Conservation (phyloP, 2,329 filamentous ascomycete species). For the Neonectria faginata region DNA sequence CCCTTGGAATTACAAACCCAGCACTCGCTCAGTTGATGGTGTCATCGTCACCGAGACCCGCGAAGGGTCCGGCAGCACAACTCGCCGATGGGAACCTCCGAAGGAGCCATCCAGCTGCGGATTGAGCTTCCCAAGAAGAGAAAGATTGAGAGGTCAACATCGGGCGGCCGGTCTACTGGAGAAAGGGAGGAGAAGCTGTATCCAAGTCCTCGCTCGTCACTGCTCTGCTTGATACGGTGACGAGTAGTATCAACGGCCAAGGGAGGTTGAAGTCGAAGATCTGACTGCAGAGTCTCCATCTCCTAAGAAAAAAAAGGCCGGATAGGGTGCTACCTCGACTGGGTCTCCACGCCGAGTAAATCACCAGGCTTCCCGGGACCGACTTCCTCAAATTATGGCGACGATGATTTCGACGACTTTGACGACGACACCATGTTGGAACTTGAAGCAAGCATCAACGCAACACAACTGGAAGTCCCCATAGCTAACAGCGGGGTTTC, state of each 20-base stretch:
- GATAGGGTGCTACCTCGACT: slow-evolving; percentile 34
- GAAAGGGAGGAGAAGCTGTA: slow-evolving; percentile 56
- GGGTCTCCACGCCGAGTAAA: slow-evolving; percentile 42
- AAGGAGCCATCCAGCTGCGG: slow-evolving; percentile 77
- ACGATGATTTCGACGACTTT: slow-evolving; percentile 69
- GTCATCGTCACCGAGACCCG: slow-evolving; percentile 76
- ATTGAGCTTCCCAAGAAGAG: slow-evolving; percentile 77
- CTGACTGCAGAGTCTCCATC: slow-evolving; percentile 57
- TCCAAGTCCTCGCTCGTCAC: slow-evolving; percentile 70
- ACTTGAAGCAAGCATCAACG: slow-evolving; percentile 59
- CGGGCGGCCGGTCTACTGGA: slow-evolving; percentile 48
- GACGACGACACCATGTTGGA: slow-evolving; percentile 71
- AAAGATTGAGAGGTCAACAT: slow-evolving; percentile 64
- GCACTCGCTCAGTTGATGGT: slow-evolving; percentile 74
- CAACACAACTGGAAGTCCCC: slow-evolving; percentile 43
- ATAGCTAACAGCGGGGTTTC: slow-evolving; percentile 10
- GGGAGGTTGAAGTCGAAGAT: slow-evolving; percentile 49
- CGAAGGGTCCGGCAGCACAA: slow-evolving; percentile 56
- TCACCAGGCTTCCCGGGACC: slow-evolving; percentile 27
- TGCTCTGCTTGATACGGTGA: slow-evolving; percentile 75
- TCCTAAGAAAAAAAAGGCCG: slow-evolving; percentile 56
- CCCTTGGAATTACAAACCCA: slow-evolving; percentile 63
- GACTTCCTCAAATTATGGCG: slow-evolving; percentile 63
- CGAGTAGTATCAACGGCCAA: slow-evolving; percentile 61
- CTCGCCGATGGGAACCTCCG: slow-evolving; percentile 62